A percentile compares a stretch with the other conserved stretches of the same genome.
Evolutionary conservation across 192 early-diverging fungal genomes (phyloP).

Genomic region (Rhizophagus prolifer): DNA sequence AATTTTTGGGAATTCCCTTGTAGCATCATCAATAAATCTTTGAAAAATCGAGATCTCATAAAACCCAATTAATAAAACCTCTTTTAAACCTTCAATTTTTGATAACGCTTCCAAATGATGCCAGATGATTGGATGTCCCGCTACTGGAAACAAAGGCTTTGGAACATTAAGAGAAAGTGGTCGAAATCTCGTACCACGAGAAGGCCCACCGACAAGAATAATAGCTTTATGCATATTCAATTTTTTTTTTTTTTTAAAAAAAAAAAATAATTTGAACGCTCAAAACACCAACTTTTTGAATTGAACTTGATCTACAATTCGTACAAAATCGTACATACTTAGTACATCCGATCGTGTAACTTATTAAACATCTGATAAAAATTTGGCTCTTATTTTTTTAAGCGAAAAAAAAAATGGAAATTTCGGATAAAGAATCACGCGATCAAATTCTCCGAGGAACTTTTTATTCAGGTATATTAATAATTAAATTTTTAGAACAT

Average conservation of each 20-base stretch:
- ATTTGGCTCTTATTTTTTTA: background rate
- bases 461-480: background rate
- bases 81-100: slow-evolving; percentile 82
- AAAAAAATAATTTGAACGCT: background rate
- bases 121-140: slow-evolving; percentile 92
- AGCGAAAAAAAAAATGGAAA: background rate
- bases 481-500: too few relatives aligned
- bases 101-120: slow-evolving; percentile 95
- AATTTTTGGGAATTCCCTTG: slow-evolving; percentile 83
- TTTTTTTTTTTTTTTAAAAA: background rate
- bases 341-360: background rate
- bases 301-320: background rate
- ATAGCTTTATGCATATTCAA: slow-evolving; percentile 70
- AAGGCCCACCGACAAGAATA: slow-evolving; percentile 97
- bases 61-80: slow-evolving; percentile 95
- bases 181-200: slow-evolving; percentile 95
- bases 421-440: background rate
- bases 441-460: background rate
- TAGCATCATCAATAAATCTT: slow-evolving; percentile 81
- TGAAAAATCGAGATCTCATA: slow-evolving; percentile 95
- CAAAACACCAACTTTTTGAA: background rate
- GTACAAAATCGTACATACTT: background rate
- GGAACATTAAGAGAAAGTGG: slow-evolving; percentile 94
- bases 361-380: background rate
- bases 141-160: slow-evolving; percentile 99